phyloP scores from a whole-genome alignment of 1,139 yeast species.

The Saccharomyces hybrid region DNA sequence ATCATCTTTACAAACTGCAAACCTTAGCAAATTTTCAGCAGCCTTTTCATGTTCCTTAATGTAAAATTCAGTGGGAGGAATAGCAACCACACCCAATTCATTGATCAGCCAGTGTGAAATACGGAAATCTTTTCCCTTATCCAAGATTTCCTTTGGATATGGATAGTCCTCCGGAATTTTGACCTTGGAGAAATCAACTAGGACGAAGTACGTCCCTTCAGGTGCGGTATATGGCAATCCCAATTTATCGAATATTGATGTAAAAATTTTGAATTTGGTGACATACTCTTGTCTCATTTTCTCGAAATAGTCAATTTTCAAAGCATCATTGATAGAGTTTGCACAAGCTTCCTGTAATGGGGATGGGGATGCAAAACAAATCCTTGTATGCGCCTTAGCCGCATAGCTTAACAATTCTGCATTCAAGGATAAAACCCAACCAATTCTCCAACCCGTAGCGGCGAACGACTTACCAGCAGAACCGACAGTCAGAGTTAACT shows the following conservation, averaged over 20 bases:
- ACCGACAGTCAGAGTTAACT: constrained; percentile 82
- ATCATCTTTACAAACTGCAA: constrained; percentile 95
- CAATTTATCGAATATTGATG: constrained; percentile 73
- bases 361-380: constrained; percentile 81
- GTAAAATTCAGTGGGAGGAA: constrained; percentile 93
- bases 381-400: constrained; percentile 86
- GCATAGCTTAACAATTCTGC: constrained; percentile 75
- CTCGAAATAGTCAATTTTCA: constrained; percentile 56
- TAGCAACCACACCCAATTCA: constrained; percentile 89
- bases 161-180: constrained; percentile 65
- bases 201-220: constrained; percentile 87
- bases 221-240: constrained; percentile 83
- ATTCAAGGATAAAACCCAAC: constrained; percentile 81
- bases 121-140: constrained; percentile 75
- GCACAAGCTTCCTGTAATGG: constrained; percentile 93
- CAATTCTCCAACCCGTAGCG: constrained; percentile 98
- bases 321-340: constrained; percentile 59
- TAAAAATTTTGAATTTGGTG: constrained; percentile 64
- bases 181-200: constrained; percentile 79
- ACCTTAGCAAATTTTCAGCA: constrained; percentile 80
- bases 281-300: constrained; percentile 59
- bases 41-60: constrained; percentile 60
- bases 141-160: constrained; percentile 61
- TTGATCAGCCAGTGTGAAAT: constrained; percentile 88
- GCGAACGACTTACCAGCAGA: constrained; percentile 97